Conservation (phyloP, 2,329 filamentous ascomycete genomes). For the Camptophora hylomeconis region DNA sequence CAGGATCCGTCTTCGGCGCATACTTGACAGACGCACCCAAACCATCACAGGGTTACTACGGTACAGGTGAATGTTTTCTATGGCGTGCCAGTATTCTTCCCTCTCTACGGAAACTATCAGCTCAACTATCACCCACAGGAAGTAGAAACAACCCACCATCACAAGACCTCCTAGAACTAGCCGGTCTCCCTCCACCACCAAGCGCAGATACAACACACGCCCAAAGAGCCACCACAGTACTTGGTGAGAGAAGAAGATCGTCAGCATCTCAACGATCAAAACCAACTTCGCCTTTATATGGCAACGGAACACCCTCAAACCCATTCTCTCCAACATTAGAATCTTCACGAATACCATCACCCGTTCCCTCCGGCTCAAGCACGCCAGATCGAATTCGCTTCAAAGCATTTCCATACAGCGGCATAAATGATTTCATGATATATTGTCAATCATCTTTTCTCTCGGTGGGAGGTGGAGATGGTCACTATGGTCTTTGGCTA, state of each 20-base stretch:
- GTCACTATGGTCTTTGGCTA: conserved; percentile 87
- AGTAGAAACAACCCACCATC: conserved; percentile 6
- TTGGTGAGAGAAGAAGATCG: conserved; percentile 26
- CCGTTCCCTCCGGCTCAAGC: conserved; percentile 28
- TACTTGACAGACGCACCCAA: conserved; percentile 85
- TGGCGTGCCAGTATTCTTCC: conserved; percentile 63
- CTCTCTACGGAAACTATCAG: conserved; percentile 27
- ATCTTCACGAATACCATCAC: conserved; percentile 3
- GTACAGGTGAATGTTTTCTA: conserved; percentile 90
- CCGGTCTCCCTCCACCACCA: conserved; percentile 55
- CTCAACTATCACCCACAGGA: conserved; percentile 10
- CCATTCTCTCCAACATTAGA: not conserved
- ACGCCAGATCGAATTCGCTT: conserved; percentile 72
- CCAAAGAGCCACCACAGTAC: conserved; percentile 46
- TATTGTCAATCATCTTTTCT: conserved; percentile 78
- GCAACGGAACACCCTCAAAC: conserved; percentile 1
- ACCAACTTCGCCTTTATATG: conserved; percentile 15
- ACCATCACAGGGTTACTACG: conserved; percentile 74
- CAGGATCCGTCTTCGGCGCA: conserved; percentile 60
- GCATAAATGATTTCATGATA: conserved; percentile 92
- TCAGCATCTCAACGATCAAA: conserved; percentile 19
- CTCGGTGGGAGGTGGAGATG: conserved; percentile 78
- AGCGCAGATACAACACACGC: conserved; percentile 51
- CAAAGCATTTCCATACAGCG: conserved; percentile 93
- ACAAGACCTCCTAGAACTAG: conserved; percentile 34